These are phyloP conservation scores for Echeveria elegans DNA, from an alignment of 164 flowering plant genomes.

Conservation along the genomic window DNA sequence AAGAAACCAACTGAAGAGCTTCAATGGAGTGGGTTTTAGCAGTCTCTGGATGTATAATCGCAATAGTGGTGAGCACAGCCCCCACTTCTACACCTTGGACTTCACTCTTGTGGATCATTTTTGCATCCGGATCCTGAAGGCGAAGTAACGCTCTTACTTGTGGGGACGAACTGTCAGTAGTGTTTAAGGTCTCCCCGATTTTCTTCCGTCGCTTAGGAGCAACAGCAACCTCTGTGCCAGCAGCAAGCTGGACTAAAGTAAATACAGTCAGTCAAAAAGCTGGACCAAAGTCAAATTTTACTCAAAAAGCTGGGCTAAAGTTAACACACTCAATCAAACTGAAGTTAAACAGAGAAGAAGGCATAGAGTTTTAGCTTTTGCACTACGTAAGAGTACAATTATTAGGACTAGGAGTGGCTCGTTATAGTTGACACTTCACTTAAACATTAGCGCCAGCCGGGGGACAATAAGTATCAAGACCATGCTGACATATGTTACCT, in stretches of 20 bases:
- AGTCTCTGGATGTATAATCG: slow-evolving; percentile 78
- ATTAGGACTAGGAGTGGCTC: too few species aligned
- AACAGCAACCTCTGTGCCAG: slow-evolving; percentile 92
- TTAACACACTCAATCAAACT: background rate
- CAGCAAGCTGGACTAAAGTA: slow-evolving; percentile 79
- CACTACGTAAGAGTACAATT: background rate
- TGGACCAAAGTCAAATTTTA: slow-evolving; percentile 14
- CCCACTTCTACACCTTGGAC: slow-evolving; percentile 49
- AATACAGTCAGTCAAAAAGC: slow-evolving; percentile 35
- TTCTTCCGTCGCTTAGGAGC: slow-evolving; percentile 79
- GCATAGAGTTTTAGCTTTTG: background rate
- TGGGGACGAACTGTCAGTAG: slow-evolving; percentile 19
- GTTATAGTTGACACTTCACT: background rate
- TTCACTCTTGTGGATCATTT: slow-evolving; percentile 27
- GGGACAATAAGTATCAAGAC: background rate
- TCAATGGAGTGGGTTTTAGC: slow-evolving; percentile 41
- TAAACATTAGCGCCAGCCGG: background rate
- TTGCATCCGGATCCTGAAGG: slow-evolving; percentile 52
- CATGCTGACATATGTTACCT: slow-evolving; percentile 34
- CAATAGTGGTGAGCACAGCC: slow-evolving; percentile 62
- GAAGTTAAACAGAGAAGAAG: background rate
- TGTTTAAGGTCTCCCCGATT: slow-evolving; percentile 16
- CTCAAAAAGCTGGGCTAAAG: slow-evolving; percentile 29
- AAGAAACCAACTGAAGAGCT: slow-evolving; percentile 44
- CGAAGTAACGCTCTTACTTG: slow-evolving; percentile 52